Evolutionary conservation across 202 grass and related monocot genomes (phyloP), one percentile per base, ranked within the genome.

Genomic region (Brachypodium distachyon): DNA sequence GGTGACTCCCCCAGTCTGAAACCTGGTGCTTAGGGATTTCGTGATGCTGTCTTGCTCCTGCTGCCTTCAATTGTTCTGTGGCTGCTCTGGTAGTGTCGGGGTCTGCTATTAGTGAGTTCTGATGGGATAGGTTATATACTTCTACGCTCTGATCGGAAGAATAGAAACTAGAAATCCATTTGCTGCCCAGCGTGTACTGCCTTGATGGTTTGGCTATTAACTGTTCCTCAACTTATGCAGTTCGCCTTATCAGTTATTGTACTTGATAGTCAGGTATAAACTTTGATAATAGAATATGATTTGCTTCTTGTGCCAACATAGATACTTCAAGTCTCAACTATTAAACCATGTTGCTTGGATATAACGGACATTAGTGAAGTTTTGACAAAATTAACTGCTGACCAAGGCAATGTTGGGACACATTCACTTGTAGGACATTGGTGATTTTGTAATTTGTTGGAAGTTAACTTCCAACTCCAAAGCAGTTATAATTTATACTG

Each of bases 1-100:
- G 85, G 85, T 89, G 57, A 80, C 33, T 84, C 48, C 34, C 79
- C 54, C 21, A 54, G 22, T 88, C 48, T 69, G 56, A 26, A 44
- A 48, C 74, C 48, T 41, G 59, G 19, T 14, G n/a, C 60, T 78
- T 52, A 42, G 47, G 55, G n/a, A 61, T 46, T 28, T 27, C 54
- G 41, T 19, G 9, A 38, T 70, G 67, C 17, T 47, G 61, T 46
- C 12, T 42, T 7, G 53, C 28, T 12, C 52, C 33, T 19, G 33
- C 42, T 70, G 52, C 44, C 16, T 59, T 76, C 37, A 47, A 46
- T 40, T n/a, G 22, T 25, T 54, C 29, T 53, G 36, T 7, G n/a
- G n/a, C n/a, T n/a, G 11, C 29, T 22, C 32, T 12, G 22, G 72
- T 62, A 64, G 44, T 67, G 44, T 32, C 41, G 9, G 25, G 65